These are phyloP conservation scores for Acanthamoeba royreba DNA, from an alignment of 208 protist species.

Conservation along the genomic window DNA sequence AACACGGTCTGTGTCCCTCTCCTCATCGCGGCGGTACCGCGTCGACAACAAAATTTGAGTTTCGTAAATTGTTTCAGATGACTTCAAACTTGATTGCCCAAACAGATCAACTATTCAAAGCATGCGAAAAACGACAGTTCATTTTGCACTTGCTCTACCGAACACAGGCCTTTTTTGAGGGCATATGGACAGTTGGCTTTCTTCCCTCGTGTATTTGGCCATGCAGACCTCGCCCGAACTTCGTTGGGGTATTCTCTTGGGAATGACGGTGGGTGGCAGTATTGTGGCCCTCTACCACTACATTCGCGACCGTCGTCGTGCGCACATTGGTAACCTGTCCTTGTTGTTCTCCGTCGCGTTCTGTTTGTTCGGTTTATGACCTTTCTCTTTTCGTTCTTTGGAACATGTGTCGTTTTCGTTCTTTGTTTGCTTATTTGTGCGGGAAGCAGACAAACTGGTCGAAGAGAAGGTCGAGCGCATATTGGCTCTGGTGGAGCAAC, in stretches of 20 bases:
- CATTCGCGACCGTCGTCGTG: background rate
- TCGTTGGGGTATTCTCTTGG: background rate
- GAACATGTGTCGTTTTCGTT: background rate
- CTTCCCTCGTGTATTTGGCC: background rate
- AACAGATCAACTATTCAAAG: too few relatives aligned
- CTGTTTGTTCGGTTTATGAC: too few relatives aligned
- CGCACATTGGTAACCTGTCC: background rate
- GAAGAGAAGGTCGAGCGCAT: constrained; percentile 5
- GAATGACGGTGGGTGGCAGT: background rate
- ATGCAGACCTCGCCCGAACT: background rate
- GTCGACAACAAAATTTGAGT: too few relatives aligned
- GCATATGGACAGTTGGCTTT: background rate
- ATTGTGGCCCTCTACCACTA: background rate
- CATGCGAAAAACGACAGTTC: too few relatives aligned
- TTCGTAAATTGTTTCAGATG: too few relatives aligned
- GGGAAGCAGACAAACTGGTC: background rate
- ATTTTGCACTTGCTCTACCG: background rate
- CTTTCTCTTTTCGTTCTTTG: background rate
- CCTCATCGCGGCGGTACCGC: too few relatives aligned
- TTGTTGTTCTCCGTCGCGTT: background rate
- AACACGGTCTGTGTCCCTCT: too few relatives aligned
- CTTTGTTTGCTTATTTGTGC: too few relatives aligned
- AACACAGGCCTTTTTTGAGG: background rate
- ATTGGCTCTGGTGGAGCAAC: background rate
- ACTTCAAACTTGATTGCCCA: too few relatives aligned